phyloP scores from a whole-genome alignment of 371 early-diverging fungal genomes.

The Dinochytrium kinnereticum region DNA sequence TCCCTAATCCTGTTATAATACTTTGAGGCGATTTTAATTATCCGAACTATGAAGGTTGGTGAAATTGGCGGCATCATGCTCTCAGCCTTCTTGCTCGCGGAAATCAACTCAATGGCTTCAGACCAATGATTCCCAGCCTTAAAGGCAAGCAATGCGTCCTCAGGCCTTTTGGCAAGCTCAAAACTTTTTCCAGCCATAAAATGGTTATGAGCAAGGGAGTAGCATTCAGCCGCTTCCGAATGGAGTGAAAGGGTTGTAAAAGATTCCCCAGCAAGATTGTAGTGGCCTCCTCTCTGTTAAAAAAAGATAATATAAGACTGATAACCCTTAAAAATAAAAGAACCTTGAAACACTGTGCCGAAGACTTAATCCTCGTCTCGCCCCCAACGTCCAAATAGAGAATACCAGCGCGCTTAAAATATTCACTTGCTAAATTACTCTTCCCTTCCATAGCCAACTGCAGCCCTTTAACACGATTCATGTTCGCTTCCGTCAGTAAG shows the following conservation, averaged over 20 bases:
- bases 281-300: background rate
- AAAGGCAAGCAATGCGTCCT: background rate
- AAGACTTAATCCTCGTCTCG: conserved; percentile 4
- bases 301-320: too few species aligned
- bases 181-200: background rate
- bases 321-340: too few species aligned
- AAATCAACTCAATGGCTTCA: background rate
- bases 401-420: background rate
- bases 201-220: background rate
- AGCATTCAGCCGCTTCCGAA: background rate
- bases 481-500: conserved; percentile 12
- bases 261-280: background rate
- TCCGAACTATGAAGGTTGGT: background rate
- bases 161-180: background rate
- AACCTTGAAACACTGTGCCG: conserved; percentile 33
- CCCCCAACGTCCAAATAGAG: conserved; percentile 22
- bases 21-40: background rate
- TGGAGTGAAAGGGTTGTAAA: background rate
- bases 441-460: background rate
- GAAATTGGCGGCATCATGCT: too few species aligned
- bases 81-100: background rate
- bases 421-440: background rate
- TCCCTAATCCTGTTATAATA: background rate
- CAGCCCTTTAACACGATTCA: conserved; percentile 25
- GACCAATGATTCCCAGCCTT: conserved; percentile 3